phyloP scores from a whole-genome alignment of 306 rosid species.

The Corylus americana region DNA sequence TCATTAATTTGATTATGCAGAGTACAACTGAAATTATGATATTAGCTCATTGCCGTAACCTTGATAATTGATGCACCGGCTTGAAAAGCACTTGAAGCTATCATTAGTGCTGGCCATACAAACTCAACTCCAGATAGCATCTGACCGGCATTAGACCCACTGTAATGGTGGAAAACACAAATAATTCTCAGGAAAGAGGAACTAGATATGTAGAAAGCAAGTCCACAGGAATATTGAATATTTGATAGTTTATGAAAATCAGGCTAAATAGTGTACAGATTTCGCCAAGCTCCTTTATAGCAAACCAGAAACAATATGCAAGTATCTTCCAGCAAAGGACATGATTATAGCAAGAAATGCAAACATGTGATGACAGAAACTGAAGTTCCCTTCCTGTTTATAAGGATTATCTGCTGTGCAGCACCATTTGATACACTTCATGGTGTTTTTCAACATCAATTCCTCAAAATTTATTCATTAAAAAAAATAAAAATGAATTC shows the following conservation, averaged over 20 bases:
- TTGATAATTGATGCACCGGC: conserved; percentile 91
- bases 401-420: neutral
- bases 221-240: neutral
- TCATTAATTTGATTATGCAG: conserved; percentile 27
- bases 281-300: conserved; percentile 6
- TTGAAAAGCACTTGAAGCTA: conserved; percentile 81
- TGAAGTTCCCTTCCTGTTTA: neutral
- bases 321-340: conserved; percentile 5
- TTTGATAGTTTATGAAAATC: neutral
- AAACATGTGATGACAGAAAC: neutral
- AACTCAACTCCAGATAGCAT: conserved; percentile 77
- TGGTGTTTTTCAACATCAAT: neutral
- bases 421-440: neutral
- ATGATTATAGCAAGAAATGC: neutral
- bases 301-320: neutral
- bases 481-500: neutral
- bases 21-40: conserved; percentile 23
- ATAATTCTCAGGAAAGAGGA: conserved; percentile 32
- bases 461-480: neutral
- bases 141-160: conserved; percentile 80
- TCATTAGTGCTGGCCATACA: conserved; percentile 81
- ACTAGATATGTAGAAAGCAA: conserved; percentile 5
- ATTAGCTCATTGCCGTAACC: conserved; percentile 42
- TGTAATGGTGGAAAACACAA: conserved; percentile 39
- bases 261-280: neutral